Conservation (phyloP, 805 yeast species). For the Myxozyma nipponensis region DNA sequence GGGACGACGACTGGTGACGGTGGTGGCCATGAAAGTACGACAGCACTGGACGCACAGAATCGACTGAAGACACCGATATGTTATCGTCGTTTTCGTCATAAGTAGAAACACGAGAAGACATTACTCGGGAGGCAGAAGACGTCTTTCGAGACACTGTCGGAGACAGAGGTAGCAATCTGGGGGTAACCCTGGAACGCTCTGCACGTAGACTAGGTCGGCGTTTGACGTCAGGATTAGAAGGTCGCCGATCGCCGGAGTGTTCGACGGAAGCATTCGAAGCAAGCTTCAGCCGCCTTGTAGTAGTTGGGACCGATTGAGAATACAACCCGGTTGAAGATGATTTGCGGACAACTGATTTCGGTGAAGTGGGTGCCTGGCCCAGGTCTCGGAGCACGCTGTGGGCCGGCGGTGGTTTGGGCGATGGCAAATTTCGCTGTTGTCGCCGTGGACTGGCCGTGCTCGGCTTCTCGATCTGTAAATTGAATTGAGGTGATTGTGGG, state of each 20-base stretch:
- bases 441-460: not conserved
- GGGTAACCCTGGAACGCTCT: slow-evolving; percentile 6
- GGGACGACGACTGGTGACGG: not conserved
- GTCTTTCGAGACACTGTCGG: slow-evolving; percentile 1
- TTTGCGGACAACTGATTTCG: not conserved
- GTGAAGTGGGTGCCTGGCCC: slow-evolving; percentile 12
- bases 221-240: not conserved
- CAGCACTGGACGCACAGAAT: not conserved
- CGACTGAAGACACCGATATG: not conserved
- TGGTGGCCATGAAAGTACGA: not conserved
- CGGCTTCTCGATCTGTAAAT: not conserved
- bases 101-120: not conserved
- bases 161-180: slow-evolving; percentile 6
- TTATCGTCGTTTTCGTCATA: not conserved
- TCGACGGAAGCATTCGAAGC: slow-evolving; percentile 15
- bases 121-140: not conserved
- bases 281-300: slow-evolving; percentile 12
- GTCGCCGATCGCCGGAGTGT: not conserved
- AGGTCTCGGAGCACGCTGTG: slow-evolving; percentile 9
- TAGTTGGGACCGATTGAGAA: too few species aligned
- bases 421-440: not conserved
- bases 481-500: not conserved
- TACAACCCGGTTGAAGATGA: slow-evolving; percentile 15
- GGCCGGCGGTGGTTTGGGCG: slow-evolving; percentile 1
- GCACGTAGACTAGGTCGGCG: slow-evolving; percentile 1